Conservation (phyloP, 2,329 filamentous ascomycete genomes). For the Alternaria alternata region DNA sequence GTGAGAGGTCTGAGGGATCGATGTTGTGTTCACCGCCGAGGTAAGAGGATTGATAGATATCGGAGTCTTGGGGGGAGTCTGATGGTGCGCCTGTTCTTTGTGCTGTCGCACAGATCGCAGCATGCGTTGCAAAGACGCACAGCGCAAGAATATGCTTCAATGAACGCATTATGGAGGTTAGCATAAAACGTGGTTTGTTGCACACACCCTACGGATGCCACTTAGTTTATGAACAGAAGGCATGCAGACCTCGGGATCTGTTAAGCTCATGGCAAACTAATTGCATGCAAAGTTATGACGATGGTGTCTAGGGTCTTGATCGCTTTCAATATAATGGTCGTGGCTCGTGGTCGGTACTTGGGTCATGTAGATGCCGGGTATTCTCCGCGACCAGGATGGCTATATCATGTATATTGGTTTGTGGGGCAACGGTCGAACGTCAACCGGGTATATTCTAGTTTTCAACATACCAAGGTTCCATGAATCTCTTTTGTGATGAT, state of each 20-base stretch:
- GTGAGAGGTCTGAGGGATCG: conserved; percentile 49
- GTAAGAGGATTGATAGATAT: conserved; percentile 28
- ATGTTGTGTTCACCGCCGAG: conserved; percentile 52
- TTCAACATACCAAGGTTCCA: neutral
- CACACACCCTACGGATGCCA: neutral
- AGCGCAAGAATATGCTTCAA: neutral
- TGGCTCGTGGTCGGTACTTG: conserved; percentile 10
- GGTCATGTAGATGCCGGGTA: conserved; percentile 12
- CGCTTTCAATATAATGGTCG: neutral
- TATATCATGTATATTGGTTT: conserved; percentile 10
- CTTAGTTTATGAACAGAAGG: neutral
- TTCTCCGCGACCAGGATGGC: conserved; percentile 8
- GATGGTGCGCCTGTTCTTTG: conserved; percentile 18
- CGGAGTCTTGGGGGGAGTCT: conserved; percentile 27
- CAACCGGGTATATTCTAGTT: neutral
- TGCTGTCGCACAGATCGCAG: neutral
- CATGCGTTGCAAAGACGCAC: neutral
- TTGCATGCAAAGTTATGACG: neutral
- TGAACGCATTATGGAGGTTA: neutral
- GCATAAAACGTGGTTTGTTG: neutral
- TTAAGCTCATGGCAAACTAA: neutral
- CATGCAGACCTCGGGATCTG: neutral
- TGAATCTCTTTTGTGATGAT: neutral
- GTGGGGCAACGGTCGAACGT: conserved; percentile 5
- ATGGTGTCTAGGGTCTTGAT: neutral